Percentiles rank a stretch among this genome's conserved stretches.
phyloP scores from a whole-genome alignment of 371 early-diverging fungal species.

The Lichtheimia corymbifera region DNA sequence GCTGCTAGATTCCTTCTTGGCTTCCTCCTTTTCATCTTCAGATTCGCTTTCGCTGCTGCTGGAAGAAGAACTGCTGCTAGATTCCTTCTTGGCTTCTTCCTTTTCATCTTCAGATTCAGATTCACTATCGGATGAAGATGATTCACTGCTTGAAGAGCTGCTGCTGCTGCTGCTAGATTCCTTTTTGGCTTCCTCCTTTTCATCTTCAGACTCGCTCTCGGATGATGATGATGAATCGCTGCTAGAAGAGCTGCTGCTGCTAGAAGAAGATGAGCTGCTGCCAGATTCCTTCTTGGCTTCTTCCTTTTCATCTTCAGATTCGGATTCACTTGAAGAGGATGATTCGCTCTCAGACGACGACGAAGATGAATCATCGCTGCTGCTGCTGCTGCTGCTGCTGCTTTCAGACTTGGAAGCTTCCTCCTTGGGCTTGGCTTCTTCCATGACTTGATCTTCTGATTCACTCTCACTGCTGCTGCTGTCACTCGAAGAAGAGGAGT shows the following conservation, averaged over 20 bases:
- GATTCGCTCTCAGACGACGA: conserved; percentile 2
- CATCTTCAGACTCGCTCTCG: conserved; percentile 17
- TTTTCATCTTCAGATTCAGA: conserved; percentile 10
- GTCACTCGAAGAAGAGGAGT: not conserved
- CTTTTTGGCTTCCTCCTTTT: conserved; percentile 26
- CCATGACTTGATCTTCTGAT: conserved; percentile 13
- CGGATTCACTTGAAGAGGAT: conserved; percentile 12
- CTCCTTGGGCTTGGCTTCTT: conserved; percentile 8
- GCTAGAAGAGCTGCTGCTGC: too few species aligned
- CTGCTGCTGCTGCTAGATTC: conserved; percentile 15
- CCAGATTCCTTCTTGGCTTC: conserved; percentile 16
- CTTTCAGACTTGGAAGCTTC: conserved; percentile 1
- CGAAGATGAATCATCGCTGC: conserved; percentile 6
- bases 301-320: conserved; percentile 8
- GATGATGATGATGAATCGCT: conserved; percentile 14
- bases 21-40: conserved; percentile 19
- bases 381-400: conserved; percentile 7
- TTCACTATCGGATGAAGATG: conserved; percentile 13
- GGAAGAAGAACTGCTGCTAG: conserved; percentile 14
- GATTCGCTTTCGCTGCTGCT: conserved; percentile 12
- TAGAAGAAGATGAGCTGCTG: too few species aligned
- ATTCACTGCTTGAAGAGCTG: conserved; percentile 11
- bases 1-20: conserved; percentile 8
- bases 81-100: conserved; percentile 18
- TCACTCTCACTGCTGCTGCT: conserved; percentile 4